A percentile compares a stretch with the other conserved stretches of the same genome.
Evolutionary conservation across 257 asterid genomes (phyloP).

Genomic region (Handroanthus guayacan): DNA sequence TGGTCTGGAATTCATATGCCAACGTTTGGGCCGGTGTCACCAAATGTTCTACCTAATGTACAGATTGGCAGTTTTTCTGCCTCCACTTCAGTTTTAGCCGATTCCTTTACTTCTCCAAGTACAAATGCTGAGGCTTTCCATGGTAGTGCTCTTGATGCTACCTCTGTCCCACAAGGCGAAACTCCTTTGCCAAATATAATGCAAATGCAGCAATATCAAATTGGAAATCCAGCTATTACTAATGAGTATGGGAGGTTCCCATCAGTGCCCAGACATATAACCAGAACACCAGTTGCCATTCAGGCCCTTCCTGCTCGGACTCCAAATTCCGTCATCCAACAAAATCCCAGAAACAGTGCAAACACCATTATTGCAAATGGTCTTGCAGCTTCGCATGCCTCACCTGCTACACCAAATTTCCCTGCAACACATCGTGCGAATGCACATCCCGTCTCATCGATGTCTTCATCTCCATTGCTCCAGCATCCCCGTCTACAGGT

Average conservation of each 20-base stretch:
- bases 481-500: conserved; percentile 52
- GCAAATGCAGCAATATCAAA: conserved; percentile 55
- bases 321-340: conserved; percentile 45
- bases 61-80: conserved; percentile 41
- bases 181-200: conserved; percentile 40
- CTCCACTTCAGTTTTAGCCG: conserved; percentile 39
- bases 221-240: conserved; percentile 43
- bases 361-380: conserved; percentile 32
- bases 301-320: conserved; percentile 76
- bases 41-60: conserved; percentile 35
- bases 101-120: conserved; percentile 36
- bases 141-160: conserved; percentile 43
- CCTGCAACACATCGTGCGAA: conserved; percentile 36
- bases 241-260: conserved; percentile 58
- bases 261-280: conserved; percentile 47
- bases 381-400: conserved; percentile 47
- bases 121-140: conserved; percentile 40
- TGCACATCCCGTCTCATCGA: conserved; percentile 42
- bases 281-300: conserved; percentile 59
- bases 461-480: conserved; percentile 43
- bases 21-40: conserved; percentile 43
- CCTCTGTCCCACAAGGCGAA: conserved; percentile 44
- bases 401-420: conserved; percentile 44
- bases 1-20: conserved; percentile 64
- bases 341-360: conserved; percentile 40